phyloP scores from a whole-genome alignment of 2,329 filamentous ascomycete genomes.

The Exophiala sideris region DNA sequence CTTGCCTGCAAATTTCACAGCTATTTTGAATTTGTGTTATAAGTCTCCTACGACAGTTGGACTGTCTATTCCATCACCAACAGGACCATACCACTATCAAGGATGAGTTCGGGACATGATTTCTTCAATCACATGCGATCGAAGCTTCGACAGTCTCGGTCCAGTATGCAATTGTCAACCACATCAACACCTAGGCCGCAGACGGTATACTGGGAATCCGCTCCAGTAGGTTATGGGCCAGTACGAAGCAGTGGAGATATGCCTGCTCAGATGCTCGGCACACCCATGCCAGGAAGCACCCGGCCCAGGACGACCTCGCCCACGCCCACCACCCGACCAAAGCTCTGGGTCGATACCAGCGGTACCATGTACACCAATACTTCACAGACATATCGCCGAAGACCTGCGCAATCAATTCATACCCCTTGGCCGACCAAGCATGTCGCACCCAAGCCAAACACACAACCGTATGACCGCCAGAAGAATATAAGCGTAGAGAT shows the following conservation, averaged over 20 bases:
- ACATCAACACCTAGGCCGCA: not conserved
- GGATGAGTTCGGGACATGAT: slow-evolving; percentile 7
- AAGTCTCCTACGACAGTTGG: not conserved
- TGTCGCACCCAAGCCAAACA: not conserved
- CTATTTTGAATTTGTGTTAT: no score
- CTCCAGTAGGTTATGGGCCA: slow-evolving; percentile 16
- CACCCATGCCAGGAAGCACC: not conserved
- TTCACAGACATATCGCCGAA: slow-evolving; percentile 10
- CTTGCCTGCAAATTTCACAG: no score
- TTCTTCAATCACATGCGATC: slow-evolving; percentile 14
- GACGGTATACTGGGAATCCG: slow-evolving; percentile 8
- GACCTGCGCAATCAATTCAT: slow-evolving; percentile 12
- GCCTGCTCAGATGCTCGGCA: no score
- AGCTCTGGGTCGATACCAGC: not conserved
- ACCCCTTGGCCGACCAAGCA: slow-evolving; percentile 3
- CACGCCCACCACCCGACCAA: not conserved
- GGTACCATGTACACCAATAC: slow-evolving; percentile 7
- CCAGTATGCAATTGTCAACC: slow-evolving; percentile 2
- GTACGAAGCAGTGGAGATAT: not conserved
- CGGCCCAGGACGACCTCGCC: slow-evolving; percentile 16
- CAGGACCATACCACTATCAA: not conserved
- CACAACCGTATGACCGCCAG: not conserved
- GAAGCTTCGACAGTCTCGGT: slow-evolving; percentile 20
- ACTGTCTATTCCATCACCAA: not conserved
- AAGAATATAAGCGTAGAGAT: slow-evolving; percentile 17